These are phyloP conservation scores for Magnaporthiopsis poae DNA, from an alignment of 2,329 filamentous ascomycete species.

Conservation along the genomic window DNA sequence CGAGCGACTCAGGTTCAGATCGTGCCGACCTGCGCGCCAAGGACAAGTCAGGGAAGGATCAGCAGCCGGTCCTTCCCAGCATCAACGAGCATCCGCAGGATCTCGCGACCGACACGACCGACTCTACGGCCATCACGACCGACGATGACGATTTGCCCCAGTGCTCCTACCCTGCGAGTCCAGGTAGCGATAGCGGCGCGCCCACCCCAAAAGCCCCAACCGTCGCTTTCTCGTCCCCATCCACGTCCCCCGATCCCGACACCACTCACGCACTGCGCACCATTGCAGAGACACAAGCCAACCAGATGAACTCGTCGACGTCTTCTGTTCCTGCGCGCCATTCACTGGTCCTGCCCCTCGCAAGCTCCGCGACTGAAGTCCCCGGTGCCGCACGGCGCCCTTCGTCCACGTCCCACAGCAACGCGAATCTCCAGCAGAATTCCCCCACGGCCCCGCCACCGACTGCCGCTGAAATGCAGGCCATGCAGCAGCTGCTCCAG, in stretches of 20 bases:
- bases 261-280: neutral
- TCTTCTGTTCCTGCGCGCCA: neutral
- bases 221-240: neutral
- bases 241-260: neutral
- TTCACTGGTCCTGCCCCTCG: neutral
- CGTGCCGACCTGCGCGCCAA: neutral
- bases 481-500: constrained; percentile 19
- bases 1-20: neutral
- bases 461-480: neutral
- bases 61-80: constrained; percentile 3
- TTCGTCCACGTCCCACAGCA: neutral
- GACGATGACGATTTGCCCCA: constrained; percentile 4
- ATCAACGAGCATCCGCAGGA: constrained; percentile 6
- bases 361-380: neutral
- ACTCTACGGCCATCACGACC: constrained; percentile 3
- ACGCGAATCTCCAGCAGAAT: neutral
- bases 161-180: neutral
- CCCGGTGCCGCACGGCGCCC: neutral
- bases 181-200: constrained; percentile 1
- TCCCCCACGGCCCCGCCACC: neutral
- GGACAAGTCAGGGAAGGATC: constrained; percentile 7
- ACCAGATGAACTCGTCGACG: neutral
- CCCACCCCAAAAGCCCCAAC: neutral
- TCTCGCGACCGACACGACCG: neutral
- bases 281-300: neutral